phyloP scores from a whole-genome alignment of 2,329 filamentous ascomycete genomes.

The Pseudogymnoascus sp. region DNA sequence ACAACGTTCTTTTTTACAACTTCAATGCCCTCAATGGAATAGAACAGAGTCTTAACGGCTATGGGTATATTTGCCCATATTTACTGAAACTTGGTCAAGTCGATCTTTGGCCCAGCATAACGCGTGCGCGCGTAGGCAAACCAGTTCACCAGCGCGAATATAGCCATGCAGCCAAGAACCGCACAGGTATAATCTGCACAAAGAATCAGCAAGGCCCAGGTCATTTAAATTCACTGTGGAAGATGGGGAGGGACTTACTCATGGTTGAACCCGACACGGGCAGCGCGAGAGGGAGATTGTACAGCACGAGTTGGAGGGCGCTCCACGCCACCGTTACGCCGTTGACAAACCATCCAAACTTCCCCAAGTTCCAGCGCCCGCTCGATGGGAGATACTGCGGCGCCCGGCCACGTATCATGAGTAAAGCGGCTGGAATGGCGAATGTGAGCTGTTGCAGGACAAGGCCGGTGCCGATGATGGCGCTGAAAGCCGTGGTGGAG shows the following conservation, averaged over 20 bases:
- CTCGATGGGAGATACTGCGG: not conserved
- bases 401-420: not conserved
- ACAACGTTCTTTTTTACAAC: not conserved
- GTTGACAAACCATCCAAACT: conserved; percentile 4
- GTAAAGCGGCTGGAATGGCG: conserved; percentile 42
- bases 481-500: conserved; percentile 63
- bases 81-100: not conserved
- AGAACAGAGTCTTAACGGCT: not conserved
- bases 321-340: not conserved
- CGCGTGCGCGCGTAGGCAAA: not conserved
- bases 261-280: not conserved
- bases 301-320: conserved; percentile 4
- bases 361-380: not conserved
- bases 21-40: not conserved
- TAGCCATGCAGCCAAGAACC: not conserved
- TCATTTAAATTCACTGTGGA: not conserved
- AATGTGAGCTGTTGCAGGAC: conserved; percentile 68
- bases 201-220: not conserved
- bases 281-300: not conserved
- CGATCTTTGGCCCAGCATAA: conserved; percentile 3
- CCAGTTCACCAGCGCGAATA: conserved; percentile 8
- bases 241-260: not conserved
- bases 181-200: conserved; percentile 8
- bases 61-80: not conserved
- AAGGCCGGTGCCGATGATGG: conserved; percentile 64